phyloP scores from a whole-genome alignment of 169 alveolate species.

The Blepharisma undulans region DNA sequence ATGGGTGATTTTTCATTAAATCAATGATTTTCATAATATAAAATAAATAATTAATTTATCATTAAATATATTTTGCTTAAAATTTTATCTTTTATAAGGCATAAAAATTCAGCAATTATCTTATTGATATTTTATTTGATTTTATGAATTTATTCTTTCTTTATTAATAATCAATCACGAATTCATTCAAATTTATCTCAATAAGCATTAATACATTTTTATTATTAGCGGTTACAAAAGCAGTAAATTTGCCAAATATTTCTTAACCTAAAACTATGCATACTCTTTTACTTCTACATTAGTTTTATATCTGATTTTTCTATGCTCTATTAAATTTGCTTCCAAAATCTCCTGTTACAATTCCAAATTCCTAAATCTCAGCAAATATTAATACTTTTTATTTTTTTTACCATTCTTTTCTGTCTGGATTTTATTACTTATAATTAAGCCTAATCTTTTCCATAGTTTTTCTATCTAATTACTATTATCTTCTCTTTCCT shows the following conservation, averaged over 20 bases:
- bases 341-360: not conserved
- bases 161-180: not conserved
- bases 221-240: not conserved
- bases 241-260: not conserved
- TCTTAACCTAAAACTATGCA: not conserved
- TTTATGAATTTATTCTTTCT: not conserved
- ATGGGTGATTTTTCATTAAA: too few species aligned
- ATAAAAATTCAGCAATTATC: not conserved
- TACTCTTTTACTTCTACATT: not conserved
- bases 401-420: not conserved
- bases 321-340: not conserved
- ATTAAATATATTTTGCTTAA: too few species aligned
- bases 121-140: too few species aligned
- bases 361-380: not conserved
- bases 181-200: not conserved
- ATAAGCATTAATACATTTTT: not conserved
- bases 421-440: not conserved
- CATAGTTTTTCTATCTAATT: not conserved
- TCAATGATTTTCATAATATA: too few species aligned
- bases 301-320: not conserved
- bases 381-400: not conserved
- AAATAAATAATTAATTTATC: too few species aligned
- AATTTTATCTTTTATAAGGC: not conserved
- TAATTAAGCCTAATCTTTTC: not conserved
- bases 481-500: not conserved